A percentile compares a stretch with the other conserved stretches of the same genome.
Conservation (phyloP, 768 basidiomycete genomes). For the Dacryopinax primogenitus region DNA sequence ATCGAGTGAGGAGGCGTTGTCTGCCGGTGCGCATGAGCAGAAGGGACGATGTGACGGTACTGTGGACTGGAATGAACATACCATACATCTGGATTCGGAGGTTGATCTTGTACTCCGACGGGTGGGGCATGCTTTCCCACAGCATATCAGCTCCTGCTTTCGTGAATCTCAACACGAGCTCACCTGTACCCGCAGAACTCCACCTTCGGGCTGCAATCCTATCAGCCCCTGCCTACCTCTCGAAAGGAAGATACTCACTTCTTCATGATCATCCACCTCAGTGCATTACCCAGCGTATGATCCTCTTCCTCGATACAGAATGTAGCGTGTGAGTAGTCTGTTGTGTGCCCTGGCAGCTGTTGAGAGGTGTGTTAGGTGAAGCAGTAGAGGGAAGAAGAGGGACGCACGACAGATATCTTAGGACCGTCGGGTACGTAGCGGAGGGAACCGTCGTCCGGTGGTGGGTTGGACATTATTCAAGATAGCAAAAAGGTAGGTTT, state of each 20-base stretch:
- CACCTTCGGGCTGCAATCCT: conserved; percentile 66
- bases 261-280: conserved; percentile 99
- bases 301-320: conserved; percentile 88
- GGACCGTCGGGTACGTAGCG: neutral
- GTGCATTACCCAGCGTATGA: conserved; percentile 88
- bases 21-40: conserved; percentile 31
- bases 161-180: conserved; percentile 19
- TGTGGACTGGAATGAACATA: conserved; percentile 32
- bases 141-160: neutral
- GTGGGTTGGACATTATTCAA: neutral
- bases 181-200: conserved; percentile 98
- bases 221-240: conserved; percentile 3
- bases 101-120: conserved; percentile 92
- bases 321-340: conserved; percentile 77
- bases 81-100: conserved; percentile 99
- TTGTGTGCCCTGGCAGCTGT: conserved; percentile 71
- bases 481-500: neutral
- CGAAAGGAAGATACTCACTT: conserved; percentile 53
- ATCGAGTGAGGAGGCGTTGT: conserved; percentile 71
- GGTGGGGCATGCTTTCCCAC: conserved; percentile 65
- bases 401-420: neutral
- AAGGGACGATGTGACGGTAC: neutral
- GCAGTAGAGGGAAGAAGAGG: neutral
- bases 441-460: neutral
- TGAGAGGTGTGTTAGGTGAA: neutral